A percentile compares a stretch with the other conserved stretches of the same genome.
Evolutionary conservation across 768 basidiomycete genomes (phyloP).

Genomic region (Boletus rubescentipes): DNA sequence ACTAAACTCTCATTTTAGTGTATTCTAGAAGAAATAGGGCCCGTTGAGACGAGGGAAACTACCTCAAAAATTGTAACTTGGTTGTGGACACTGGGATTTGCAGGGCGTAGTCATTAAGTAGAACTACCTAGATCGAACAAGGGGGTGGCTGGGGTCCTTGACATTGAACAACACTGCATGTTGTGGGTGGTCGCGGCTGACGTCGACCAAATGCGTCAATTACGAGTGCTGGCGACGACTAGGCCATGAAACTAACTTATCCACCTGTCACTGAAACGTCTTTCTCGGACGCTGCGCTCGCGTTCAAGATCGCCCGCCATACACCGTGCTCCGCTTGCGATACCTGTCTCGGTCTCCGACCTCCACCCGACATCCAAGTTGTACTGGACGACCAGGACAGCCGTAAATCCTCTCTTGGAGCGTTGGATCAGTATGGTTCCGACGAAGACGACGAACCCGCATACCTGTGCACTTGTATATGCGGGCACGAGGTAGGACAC

Average conservation of each 20-base stretch:
- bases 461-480: conserved; percentile 64
- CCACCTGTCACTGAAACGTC: conserved; percentile 56
- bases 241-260: conserved; percentile 62
- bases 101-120: too few species aligned
- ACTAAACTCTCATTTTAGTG: too few species aligned
- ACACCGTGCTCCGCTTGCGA: conserved; percentile 65
- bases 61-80: too few species aligned
- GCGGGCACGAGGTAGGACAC: conserved; percentile 62
- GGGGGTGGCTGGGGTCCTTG: conserved; percentile 12
- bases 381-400: conserved; percentile 49
- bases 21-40: too few species aligned
- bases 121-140: neutral
- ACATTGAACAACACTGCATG: neutral
- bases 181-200: too few species aligned
- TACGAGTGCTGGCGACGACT: neutral
- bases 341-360: conserved; percentile 70
- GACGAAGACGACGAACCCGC: conserved; percentile 60
- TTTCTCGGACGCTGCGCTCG: conserved; percentile 49
- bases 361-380: conserved; percentile 56
- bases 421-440: conserved; percentile 65
- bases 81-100: too few species aligned
- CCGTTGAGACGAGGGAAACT: too few species aligned
- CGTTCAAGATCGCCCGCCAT: conserved; percentile 84
- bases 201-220: neutral
- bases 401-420: conserved; percentile 48